Evolutionary conservation across 331 rosid genomes (phyloP), one percentile per base, ranked within the genome.

Genomic region (Phaseolus coccineus): DNA sequence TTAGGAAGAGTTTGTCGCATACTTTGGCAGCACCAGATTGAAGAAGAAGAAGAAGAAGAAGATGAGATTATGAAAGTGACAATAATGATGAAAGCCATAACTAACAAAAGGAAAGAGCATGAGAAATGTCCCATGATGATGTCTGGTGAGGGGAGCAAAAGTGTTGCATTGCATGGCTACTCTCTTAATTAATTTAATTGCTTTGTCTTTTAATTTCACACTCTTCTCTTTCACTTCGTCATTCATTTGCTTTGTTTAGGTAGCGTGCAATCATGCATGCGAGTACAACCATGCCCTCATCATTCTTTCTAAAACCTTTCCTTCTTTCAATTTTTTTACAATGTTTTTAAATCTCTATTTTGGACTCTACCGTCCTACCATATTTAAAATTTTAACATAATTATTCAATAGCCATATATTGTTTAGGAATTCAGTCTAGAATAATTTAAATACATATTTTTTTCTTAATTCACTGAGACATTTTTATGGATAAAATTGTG

Each of bases 41-140:
- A 72, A 66, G 80, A 85, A 83, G 73, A 37, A 1, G 31, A 28
- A 65, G 80, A 85, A 35, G 39, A 35, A 35, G 47, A 42, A 0
- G 46, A 84, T 58, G 84, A 81, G 82, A 83, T 81, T 74, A 82
- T 86, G 82, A 81, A 76, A 82, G 87, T 76, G 77, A 85, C 81
- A 57, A 47, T 70, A 64, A 81, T 88, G 77, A 82, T 88, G 80
- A 83, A 83, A 80, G 84, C 31, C 62, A 81, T 88, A 39, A 85
- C 77, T 80, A 79, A 80, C 69, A 77, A 75, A 66, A 47, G 30
- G 37, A 73, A 83, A 83, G 84, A 87, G 85, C 85, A 74, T 69
- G 89, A 76, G 65, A 70, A 76, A 85, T 84, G 76, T 67, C 46
- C 65, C 72, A 89, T 88, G 39, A 92, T 92, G 71, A 81, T 90